Percentiles rank a stretch among this genome's conserved stretches.
Conservation (phyloP, 2,329 filamentous ascomycete species). For the Fusarium gaditjirri region DNA sequence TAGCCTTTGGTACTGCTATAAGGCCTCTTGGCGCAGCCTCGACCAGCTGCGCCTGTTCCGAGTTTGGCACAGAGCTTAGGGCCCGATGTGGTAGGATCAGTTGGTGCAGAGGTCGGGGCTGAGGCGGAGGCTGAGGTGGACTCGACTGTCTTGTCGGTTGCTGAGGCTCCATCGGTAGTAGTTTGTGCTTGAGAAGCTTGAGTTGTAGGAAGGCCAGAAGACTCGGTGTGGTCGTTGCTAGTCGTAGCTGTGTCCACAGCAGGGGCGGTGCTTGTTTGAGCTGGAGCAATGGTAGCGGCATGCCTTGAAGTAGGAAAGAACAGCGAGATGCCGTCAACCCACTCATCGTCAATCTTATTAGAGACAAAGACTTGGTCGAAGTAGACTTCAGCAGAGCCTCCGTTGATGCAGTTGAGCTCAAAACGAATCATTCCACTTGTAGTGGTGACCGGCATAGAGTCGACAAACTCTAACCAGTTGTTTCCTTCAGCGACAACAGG, state of each 20-base stretch:
- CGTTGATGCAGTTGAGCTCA: slow-evolving; percentile 28
- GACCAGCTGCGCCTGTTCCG: slow-evolving; percentile 11
- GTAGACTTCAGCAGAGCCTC: slow-evolving; percentile 33
- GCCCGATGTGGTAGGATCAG: neutral
- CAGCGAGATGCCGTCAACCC: slow-evolving; percentile 32
- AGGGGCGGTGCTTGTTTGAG: slow-evolving; percentile 11
- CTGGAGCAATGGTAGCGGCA: slow-evolving; percentile 6
- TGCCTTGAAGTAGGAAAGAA: slow-evolving; percentile 27
- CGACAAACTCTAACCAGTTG: slow-evolving; percentile 26
- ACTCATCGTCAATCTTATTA: slow-evolving; percentile 29
- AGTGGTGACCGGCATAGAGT: slow-evolving; percentile 24
- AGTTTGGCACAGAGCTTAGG: slow-evolving; percentile 31
- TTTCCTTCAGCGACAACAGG: slow-evolving; percentile 7
- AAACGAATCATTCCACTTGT: slow-evolving; percentile 34
- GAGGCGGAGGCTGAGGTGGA: neutral
- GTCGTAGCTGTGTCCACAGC: neutral
- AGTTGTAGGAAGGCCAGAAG: neutral
- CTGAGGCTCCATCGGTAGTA: neutral
- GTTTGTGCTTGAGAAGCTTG: neutral
- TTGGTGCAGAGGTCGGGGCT: neutral
- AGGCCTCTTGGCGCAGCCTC: slow-evolving; percentile 30
- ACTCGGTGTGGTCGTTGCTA: neutral
- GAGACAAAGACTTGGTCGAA: slow-evolving; percentile 42
- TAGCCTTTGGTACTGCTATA: slow-evolving; percentile 35
- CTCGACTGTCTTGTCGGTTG: neutral